Evolutionary conservation across 305 asterid genomes (phyloP).

Genomic region (Ilex paraguariensis): DNA sequence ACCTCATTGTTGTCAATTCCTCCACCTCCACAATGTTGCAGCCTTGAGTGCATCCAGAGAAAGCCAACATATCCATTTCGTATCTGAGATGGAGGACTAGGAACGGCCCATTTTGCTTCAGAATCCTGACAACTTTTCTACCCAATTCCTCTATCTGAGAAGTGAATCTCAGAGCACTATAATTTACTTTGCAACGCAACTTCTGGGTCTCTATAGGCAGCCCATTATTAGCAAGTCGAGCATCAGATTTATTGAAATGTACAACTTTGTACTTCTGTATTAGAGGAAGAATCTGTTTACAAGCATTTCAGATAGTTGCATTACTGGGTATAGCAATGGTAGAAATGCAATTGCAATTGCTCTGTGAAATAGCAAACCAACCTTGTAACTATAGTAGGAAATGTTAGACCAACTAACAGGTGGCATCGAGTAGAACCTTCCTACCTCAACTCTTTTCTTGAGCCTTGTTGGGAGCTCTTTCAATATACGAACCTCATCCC

Average conservation of each 20-base stretch:
- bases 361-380: slow-evolving; percentile 12
- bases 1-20: slow-evolving; percentile 85
- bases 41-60: slow-evolving; percentile 83
- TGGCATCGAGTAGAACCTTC: slow-evolving; percentile 51
- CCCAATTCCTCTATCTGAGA: slow-evolving; percentile 77
- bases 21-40: slow-evolving; percentile 63
- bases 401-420: slow-evolving; percentile 92
- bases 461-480: slow-evolving; percentile 75
- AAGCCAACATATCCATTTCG: slow-evolving; percentile 95
- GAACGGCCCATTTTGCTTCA: slow-evolving; percentile 68
- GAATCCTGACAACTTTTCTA: slow-evolving; percentile 53
- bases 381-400: slow-evolving; percentile 75
- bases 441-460: slow-evolving; percentile 54
- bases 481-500: slow-evolving; percentile 83
- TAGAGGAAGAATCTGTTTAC: slow-evolving; percentile 75
- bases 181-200: slow-evolving; percentile 81
- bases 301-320: slow-evolving; percentile 3
- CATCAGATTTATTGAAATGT: slow-evolving; percentile 76
- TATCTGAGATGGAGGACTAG: slow-evolving; percentile 86
- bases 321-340: not conserved
- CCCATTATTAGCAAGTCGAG: slow-evolving; percentile 84
- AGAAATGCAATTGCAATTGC: not conserved
- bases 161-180: slow-evolving; percentile 57
- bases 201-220: slow-evolving; percentile 62
- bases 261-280: slow-evolving; percentile 71